Conservation (phyloP, 2,329 filamentous ascomycete genomes). For the Colletotrichum shisoi region DNA sequence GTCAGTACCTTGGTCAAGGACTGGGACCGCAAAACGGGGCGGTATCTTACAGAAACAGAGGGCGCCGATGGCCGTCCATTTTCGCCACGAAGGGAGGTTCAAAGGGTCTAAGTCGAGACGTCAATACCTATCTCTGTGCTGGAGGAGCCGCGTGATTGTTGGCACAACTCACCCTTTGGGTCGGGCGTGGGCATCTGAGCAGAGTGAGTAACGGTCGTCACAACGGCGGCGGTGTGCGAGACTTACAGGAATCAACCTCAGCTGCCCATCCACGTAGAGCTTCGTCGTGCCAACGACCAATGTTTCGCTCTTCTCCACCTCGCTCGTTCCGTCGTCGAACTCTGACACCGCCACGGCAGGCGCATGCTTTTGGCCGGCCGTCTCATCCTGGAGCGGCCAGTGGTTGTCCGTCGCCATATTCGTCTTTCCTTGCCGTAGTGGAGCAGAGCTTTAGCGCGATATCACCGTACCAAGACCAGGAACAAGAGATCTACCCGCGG, state of each 20-base stretch:
- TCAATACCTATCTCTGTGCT: slow-evolving; percentile 13
- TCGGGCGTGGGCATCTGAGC: slow-evolving; percentile 44
- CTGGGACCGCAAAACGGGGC: too few relatives aligned
- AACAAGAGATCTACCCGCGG: background rate
- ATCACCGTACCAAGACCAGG: slow-evolving; percentile 5
- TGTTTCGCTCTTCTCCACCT: slow-evolving; percentile 27
- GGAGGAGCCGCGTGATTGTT: background rate
- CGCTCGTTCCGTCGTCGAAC: background rate
- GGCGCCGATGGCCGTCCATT: slow-evolving; percentile 45
- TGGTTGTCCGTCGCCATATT: slow-evolving; percentile 30
- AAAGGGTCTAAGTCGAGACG: slow-evolving; percentile 43
- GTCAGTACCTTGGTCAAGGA: background rate
- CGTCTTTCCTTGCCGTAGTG: background rate
- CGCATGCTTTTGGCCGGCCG: slow-evolving; percentile 20
- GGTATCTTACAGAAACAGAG: slow-evolving; percentile 45
- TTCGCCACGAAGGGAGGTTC: slow-evolving; percentile 46
- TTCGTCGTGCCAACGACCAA: slow-evolving; percentile 42
- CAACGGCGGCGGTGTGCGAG: background rate
- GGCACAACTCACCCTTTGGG: slow-evolving; percentile 42
- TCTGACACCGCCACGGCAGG: slow-evolving; percentile 10
- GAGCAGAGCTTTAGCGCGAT: slow-evolving; percentile 15
- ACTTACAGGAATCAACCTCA: slow-evolving; percentile 42
- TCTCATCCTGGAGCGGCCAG: slow-evolving; percentile 35
- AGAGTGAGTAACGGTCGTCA: background rate
- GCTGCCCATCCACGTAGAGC: slow-evolving; percentile 39